Percentiles rank a stretch among this genome's conserved stretches.
Evolutionary conservation across 345 rosid genomes (phyloP).

Genomic region (Aurinia saxatilis): DNA sequence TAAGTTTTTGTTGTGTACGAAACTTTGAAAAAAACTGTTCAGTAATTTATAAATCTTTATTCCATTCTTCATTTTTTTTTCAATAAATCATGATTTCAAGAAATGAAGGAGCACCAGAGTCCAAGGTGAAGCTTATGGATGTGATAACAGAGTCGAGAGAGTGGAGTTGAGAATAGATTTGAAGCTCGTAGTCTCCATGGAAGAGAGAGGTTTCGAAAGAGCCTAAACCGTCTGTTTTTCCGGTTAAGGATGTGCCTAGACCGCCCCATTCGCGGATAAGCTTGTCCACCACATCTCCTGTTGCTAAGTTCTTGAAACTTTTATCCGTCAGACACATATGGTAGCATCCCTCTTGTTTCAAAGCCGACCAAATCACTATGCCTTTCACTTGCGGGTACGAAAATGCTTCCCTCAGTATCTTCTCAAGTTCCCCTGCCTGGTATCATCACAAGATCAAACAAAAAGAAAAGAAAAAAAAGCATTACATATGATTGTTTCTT

Average conservation of each 20-base stretch:
- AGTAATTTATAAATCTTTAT: not conserved
- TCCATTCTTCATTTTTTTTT: not conserved
- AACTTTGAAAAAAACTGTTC: not conserved
- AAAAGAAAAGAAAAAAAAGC: not conserved
- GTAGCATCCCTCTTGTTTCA: slow-evolving; percentile 42
- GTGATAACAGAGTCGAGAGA: not conserved
- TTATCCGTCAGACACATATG: slow-evolving; percentile 56
- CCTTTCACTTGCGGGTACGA: slow-evolving; percentile 44
- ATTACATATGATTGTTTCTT: not conserved
- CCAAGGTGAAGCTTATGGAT: not conserved
- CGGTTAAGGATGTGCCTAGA: not conserved
- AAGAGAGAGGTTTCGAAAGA: slow-evolving; percentile 33
- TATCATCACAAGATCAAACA: not conserved
- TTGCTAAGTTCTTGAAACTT: slow-evolving; percentile 44
- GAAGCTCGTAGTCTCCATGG: slow-evolving; percentile 40
- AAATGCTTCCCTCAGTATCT: slow-evolving; percentile 44
- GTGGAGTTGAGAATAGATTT: slow-evolving; percentile 10
- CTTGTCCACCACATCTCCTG: slow-evolving; percentile 55
- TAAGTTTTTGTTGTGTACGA: slow-evolving; percentile 1
- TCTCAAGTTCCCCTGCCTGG: slow-evolving; percentile 42
- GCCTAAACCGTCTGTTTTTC: slow-evolving; percentile 28
- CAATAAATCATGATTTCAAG: not conserved
- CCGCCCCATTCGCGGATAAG: slow-evolving; percentile 40
- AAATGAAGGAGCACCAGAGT: not conserved
- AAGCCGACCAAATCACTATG: slow-evolving; percentile 51